Percentiles rank a stretch among this genome's conserved stretches.
phyloP scores from a whole-genome alignment of 768 basidiomycete genomes.

The Wakefieldia striispora region DNA sequence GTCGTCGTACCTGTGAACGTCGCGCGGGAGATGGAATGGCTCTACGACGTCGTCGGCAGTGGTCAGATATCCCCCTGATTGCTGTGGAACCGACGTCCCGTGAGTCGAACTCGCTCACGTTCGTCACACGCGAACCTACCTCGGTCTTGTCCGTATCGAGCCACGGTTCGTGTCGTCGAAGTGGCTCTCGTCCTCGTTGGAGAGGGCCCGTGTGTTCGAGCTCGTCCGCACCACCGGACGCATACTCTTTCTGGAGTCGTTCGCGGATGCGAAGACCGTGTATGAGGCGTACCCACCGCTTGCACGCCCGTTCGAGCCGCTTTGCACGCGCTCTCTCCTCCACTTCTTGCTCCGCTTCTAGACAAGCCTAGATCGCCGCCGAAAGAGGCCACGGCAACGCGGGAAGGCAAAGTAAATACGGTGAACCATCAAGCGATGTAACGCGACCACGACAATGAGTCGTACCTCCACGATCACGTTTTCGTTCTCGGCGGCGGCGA shows the following conservation, averaged over 20 bases:
- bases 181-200: slow-evolving; percentile 3
- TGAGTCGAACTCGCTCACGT: too few species aligned
- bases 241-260: slow-evolving; percentile 80
- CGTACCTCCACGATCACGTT: slow-evolving; percentile 69
- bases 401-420: neutral
- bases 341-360: slow-evolving; percentile 74
- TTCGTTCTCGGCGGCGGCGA: slow-evolving; percentile 82
- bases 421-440: neutral
- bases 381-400: slow-evolving; percentile 3
- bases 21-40: slow-evolving; percentile 67
- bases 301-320: slow-evolving; percentile 75
- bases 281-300: slow-evolving; percentile 85
- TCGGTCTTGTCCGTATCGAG: slow-evolving; percentile 22
- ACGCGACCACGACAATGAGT: slow-evolving; percentile 14
- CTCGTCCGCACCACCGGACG: slow-evolving; percentile 11
- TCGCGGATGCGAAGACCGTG: slow-evolving; percentile 86
- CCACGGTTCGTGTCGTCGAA: slow-evolving; percentile 15
- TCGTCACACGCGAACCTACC: slow-evolving; percentile 17
- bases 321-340: slow-evolving; percentile 76
- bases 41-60: slow-evolving; percentile 73
- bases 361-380: slow-evolving; percentile 64
- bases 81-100: slow-evolving; percentile 5
- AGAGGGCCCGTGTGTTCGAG: neutral
- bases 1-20: slow-evolving; percentile 27
- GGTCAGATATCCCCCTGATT: slow-evolving; percentile 60